Evolutionary conservation across 2,329 filamentous ascomycete species (phyloP).

Genomic region (Dactylellina sp.): DNA sequence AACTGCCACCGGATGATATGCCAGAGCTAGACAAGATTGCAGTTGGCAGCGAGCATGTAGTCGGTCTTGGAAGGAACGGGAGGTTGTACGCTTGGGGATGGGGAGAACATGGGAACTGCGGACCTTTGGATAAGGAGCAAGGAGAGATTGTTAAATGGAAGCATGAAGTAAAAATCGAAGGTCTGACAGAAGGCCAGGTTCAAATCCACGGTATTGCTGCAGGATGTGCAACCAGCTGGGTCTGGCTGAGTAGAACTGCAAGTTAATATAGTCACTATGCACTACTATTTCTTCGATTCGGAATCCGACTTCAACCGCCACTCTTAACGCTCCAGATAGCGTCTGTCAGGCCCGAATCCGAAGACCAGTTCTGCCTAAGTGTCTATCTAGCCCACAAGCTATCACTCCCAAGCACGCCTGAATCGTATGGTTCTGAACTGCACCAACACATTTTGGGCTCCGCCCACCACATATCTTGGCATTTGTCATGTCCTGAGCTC

Average conservation of each 20-base stretch:
- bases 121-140: constrained; percentile 71
- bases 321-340: too few relatives aligned
- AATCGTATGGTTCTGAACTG: too few relatives aligned
- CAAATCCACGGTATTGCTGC: constrained; percentile 75
- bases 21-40: constrained; percentile 74
- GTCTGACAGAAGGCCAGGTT: constrained; percentile 69
- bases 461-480: constrained; percentile 32
- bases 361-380: too few relatives aligned
- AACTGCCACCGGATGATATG: constrained; percentile 75
- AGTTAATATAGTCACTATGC: background rate
- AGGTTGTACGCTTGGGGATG: constrained; percentile 85
- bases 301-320: too few relatives aligned
- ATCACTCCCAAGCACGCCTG: too few relatives aligned
- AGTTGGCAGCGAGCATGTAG: constrained; percentile 88
- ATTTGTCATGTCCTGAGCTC: constrained; percentile 19
- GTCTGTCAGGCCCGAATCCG: too few relatives aligned
- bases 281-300: background rate
- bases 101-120: constrained; percentile 98
- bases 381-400: too few relatives aligned
- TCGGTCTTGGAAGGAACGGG: constrained; percentile 73
- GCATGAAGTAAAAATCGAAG: constrained; percentile 73
- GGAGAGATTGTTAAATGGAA: constrained; percentile 74
- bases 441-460: constrained; percentile 10
- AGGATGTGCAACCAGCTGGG: constrained; percentile 92
- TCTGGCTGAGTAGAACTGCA: constrained; percentile 64